These are phyloP conservation scores for Neopestalotiopsis clavispora DNA, from an alignment of 2,329 filamentous ascomycete genomes.

Conservation along the genomic window DNA sequence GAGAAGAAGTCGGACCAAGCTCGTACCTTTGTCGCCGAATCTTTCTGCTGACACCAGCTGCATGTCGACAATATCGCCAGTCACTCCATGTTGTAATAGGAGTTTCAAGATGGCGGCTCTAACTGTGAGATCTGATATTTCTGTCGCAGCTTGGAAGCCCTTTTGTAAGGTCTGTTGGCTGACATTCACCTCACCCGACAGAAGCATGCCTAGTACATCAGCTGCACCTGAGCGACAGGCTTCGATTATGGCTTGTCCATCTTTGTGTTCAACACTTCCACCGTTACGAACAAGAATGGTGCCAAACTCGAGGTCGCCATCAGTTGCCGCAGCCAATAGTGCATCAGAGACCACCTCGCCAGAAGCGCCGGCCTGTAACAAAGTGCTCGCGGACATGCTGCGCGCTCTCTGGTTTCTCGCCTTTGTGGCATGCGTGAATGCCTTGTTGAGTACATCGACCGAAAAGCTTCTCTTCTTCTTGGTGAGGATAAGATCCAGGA, in stretches of 20 bases:
- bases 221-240: constrained; percentile 56
- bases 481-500: constrained; percentile 50
- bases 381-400: constrained; percentile 47
- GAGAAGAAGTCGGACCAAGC: constrained; percentile 56
- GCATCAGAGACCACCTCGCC: constrained; percentile 52
- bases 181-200: constrained; percentile 45
- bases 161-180: constrained; percentile 49
- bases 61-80: constrained; percentile 55
- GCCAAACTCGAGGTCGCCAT: constrained; percentile 57
- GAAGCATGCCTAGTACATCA: constrained; percentile 54
- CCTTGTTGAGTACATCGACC: constrained; percentile 43
- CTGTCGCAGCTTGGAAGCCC: constrained; percentile 61
- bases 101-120: constrained; percentile 55
- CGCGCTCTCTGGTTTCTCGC: constrained; percentile 45
- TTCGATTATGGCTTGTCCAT: constrained; percentile 59
- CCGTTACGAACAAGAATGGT: constrained; percentile 56
- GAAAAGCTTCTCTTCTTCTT: constrained; percentile 41
- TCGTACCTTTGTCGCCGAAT: constrained; percentile 53
- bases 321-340: constrained; percentile 54
- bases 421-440: constrained; percentile 49
- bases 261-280: constrained; percentile 54
- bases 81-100: constrained; percentile 54
- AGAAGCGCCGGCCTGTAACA: constrained; percentile 52
- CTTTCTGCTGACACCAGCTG: constrained; percentile 59
- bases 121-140: constrained; percentile 54